phyloP scores from a whole-genome alignment of 2,329 filamentous ascomycete genomes.

The Fusarium solani-melongenae region DNA sequence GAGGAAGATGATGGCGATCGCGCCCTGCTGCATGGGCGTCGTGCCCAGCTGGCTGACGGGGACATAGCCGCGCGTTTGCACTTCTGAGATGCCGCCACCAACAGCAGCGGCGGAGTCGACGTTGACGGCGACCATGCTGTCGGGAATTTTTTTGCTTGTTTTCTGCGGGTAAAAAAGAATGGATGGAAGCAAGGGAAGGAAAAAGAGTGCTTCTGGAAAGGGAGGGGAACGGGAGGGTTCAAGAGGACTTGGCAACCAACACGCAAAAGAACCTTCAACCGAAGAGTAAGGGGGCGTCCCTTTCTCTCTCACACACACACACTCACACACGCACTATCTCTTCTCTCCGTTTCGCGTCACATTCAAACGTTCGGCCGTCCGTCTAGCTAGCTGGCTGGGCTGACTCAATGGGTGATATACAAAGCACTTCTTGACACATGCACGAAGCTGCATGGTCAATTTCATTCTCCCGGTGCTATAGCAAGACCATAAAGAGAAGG shows the following conservation, averaged over 20 bases:
- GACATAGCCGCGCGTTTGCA: not conserved
- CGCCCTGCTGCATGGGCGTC: conserved; percentile 29
- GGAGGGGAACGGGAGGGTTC: not conserved
- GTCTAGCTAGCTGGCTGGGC: not conserved
- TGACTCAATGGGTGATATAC: not conserved
- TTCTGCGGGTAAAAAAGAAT: not conserved
- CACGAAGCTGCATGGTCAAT: not conserved
- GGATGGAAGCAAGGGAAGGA: not conserved
- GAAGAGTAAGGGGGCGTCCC: not conserved
- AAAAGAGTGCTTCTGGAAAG: not conserved
- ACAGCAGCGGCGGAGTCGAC: not conserved
- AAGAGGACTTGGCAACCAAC: not conserved
- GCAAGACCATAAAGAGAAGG: not conserved
- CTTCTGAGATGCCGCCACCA: not conserved
- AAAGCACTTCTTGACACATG: not conserved
- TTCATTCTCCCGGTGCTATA: not conserved
- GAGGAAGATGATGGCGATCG: conserved; percentile 34
- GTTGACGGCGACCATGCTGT: not conserved
- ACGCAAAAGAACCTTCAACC: not conserved
- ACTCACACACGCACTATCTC: not conserved
- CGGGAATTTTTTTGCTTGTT: not conserved
- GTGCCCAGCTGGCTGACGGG: conserved; percentile 5
- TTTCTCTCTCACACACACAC: not conserved
- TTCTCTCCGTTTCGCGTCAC: not conserved
- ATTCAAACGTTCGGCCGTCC: not conserved